These are phyloP conservation scores for Morella rubra DNA, from an alignment of 306 rosid genomes.

Conservation along the genomic window DNA sequence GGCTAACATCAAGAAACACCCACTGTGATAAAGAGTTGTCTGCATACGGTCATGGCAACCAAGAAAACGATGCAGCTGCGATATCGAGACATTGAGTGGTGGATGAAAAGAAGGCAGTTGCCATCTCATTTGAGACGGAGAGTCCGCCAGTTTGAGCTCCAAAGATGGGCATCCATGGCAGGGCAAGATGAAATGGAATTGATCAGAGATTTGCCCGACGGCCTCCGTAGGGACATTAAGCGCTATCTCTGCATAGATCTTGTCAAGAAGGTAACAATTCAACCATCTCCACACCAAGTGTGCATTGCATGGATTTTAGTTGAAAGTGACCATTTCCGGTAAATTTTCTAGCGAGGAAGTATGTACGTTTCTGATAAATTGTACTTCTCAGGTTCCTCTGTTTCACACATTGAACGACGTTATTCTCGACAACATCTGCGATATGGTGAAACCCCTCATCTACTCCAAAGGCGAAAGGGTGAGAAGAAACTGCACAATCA, in stretches of 20 bases:
- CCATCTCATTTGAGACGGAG: constrained; percentile 35
- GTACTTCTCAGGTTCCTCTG: constrained; percentile 30
- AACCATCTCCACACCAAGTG: too few species aligned
- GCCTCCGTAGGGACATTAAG: constrained; percentile 41
- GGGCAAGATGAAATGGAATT: constrained; percentile 37
- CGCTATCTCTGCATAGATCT: constrained; percentile 46
- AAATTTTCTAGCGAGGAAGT: too few species aligned
- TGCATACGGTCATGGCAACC: constrained; percentile 32
- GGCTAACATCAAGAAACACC: neutral
- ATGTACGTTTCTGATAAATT: too few species aligned
- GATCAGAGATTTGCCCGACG: constrained; percentile 37
- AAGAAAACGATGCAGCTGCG: constrained; percentile 35
- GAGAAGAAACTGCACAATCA: neutral
- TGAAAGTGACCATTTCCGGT: too few species aligned
- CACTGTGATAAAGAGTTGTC: constrained; percentile 23
- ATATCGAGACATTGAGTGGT: constrained; percentile 40
- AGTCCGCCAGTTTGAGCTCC: constrained; percentile 33
- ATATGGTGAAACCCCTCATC: constrained; percentile 28
- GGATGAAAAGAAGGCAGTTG: constrained; percentile 45
- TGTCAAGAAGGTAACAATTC: constrained; percentile 32
- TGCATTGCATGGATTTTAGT: too few species aligned
- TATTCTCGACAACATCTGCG: constrained; percentile 42
- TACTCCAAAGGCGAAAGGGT: constrained; percentile 46
- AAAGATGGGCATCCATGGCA: constrained; percentile 33
- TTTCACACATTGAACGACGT: constrained; percentile 39